Percentiles rank a stretch among this genome's conserved stretches.
These are phyloP conservation scores for Tolypocladium amazonense DNA, from an alignment of 2,329 filamentous ascomycete genomes.

Conservation along the genomic window DNA sequence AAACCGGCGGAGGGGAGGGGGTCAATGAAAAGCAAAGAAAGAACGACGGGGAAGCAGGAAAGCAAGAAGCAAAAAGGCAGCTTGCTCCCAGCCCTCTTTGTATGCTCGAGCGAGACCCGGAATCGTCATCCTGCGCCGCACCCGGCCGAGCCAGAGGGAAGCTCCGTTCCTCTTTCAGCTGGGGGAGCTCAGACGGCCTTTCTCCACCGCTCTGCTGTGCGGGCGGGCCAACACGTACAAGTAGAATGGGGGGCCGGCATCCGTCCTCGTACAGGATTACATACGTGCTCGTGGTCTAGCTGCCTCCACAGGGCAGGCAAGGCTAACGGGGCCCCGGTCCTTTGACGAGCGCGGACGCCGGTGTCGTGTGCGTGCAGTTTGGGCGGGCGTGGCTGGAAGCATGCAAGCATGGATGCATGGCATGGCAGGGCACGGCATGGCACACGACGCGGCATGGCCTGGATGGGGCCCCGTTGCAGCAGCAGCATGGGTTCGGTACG, in stretches of 20 bases:
- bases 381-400: neutral
- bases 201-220: neutral
- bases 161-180: neutral
- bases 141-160: neutral
- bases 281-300: no score
- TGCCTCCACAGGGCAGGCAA: no score
- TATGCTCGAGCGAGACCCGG: constrained; percentile 3
- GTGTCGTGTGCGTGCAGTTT: neutral
- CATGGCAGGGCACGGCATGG: neutral
- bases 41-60: neutral
- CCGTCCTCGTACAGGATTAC: no score
- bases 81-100: constrained; percentile 8
- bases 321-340: neutral
- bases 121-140: constrained; percentile 2
- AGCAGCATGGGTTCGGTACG: no score
- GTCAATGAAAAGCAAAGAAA: neutral
- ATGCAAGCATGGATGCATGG: neutral
- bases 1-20: neutral
- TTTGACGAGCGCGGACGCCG: neutral
- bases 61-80: neutral
- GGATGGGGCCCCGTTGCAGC: no score
- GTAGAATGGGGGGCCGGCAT: neutral
- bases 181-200: neutral
- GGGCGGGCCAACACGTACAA: neutral
- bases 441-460: no score